phyloP scores from a whole-genome alignment of 805 yeast genomes.

The Metschnikowia santaceciliae region DNA sequence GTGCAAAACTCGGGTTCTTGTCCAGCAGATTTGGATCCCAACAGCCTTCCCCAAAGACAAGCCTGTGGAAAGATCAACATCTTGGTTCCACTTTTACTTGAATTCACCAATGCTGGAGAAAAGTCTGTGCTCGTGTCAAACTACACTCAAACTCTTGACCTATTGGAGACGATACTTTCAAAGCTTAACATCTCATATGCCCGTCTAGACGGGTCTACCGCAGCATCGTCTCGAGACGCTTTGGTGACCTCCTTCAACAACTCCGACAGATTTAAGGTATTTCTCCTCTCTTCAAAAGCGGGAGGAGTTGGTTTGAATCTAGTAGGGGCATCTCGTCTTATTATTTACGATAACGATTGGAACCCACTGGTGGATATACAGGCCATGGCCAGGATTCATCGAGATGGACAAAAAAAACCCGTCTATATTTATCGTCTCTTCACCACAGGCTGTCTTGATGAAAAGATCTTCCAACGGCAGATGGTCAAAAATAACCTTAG shows the following conservation, averaged over 20 bases:
- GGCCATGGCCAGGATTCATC: constrained; percentile 91
- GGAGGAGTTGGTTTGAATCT: constrained; percentile 93
- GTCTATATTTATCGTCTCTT: constrained; percentile 79
- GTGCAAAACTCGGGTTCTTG: constrained; percentile 1
- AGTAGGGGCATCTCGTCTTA: constrained; percentile 82
- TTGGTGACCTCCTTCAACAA: constrained; percentile 69
- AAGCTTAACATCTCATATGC: constrained; percentile 47
- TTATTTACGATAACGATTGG: constrained; percentile 94
- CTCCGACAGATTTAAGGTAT: constrained; percentile 42
- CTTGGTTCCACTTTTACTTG: constrained; percentile 52
- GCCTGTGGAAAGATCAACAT: constrained; percentile 60
- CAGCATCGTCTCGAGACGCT: constrained; percentile 57
- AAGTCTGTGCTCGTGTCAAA: constrained; percentile 85
- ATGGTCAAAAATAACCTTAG: constrained; percentile 78
- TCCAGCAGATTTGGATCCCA: constrained; percentile 13
- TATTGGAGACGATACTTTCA: constrained; percentile 56
- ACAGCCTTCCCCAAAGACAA: constrained; percentile 15
- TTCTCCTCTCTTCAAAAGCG: constrained; percentile 80
- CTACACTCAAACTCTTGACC: constrained; percentile 80
- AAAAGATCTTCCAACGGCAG: constrained; percentile 90
- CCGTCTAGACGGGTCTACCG: constrained; percentile 83
- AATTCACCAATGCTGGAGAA: constrained; percentile 48
- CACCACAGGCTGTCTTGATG: constrained; percentile 90
- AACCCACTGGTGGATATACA: constrained; percentile 90
- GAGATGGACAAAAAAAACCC: constrained; percentile 85